Base-by-base conservation (phyloP, 306 rosid species). In the Vigna angularis region DNA sequence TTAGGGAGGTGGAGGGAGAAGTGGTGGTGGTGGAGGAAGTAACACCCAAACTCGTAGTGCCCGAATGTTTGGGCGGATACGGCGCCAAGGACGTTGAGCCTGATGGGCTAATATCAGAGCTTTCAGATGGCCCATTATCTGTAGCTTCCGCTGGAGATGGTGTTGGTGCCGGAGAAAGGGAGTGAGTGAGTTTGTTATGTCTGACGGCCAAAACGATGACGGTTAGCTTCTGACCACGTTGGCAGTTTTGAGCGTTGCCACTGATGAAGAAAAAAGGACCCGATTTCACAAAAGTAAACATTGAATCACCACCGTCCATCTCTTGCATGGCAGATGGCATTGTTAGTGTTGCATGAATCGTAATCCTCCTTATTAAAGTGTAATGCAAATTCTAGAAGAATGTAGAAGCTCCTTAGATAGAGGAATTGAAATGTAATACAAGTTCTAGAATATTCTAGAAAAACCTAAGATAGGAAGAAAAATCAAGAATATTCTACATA, bases 181-280 rank as follows among this genome's bases (percentile, higher is more conserved):
- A 26, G 3, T 66, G 76, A 50, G 55, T 13, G 10, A 15, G 8
- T 11, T 81, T 15, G 58, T 40, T 40, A 7, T 61, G 64, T 9
- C 50, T 50, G 12, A 56, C 26, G 3, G 90, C 85, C 83, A 90
- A 40, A 66, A 91, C 94, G 3, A 89, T 83, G 3, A 85, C 69
- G 18, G 62, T 26, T 30, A 90, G 82, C 70, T 85, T 90, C 66
- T 87, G 91, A 20, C 90, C 93, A n/a, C 85, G 72, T 3, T 51
- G 14, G 75, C 96, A 91, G 0, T 75, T 47, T 1, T 81, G 79
- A 3, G 34, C 57, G 3, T 38, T 79, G 16, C 89, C 94, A 36
- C 9, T 88, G 52, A 90, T 84, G 86, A 93, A 91, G 82, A 90
- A 75, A 85, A 89, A 36, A 0, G 90, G 85, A 32, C 97, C 97